Evolutionary conservation across 768 basidiomycete species (phyloP).

Genomic region (Leccinum subtestaceum): DNA sequence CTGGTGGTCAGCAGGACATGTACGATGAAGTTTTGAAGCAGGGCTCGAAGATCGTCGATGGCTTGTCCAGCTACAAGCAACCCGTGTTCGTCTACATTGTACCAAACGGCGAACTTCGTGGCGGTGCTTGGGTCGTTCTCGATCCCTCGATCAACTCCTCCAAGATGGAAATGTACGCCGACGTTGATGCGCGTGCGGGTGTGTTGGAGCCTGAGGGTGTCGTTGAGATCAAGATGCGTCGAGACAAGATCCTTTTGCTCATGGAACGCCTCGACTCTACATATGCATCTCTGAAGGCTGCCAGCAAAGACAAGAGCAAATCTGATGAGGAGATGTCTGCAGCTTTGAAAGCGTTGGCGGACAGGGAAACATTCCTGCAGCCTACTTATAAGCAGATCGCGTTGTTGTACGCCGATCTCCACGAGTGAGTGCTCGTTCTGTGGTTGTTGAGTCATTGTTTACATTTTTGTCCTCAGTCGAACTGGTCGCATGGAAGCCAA

Average conservation of each 20-base stretch:
- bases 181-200: conserved; percentile 93
- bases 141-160: conserved; percentile 96
- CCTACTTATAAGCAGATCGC: conserved; percentile 95
- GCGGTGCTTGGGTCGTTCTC: conserved; percentile 98
- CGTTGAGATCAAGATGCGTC: conserved; percentile 96
- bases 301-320: conserved; percentile 72
- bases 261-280: conserved; percentile 92
- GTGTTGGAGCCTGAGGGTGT: conserved; percentile 97
- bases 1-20: conserved; percentile 99
- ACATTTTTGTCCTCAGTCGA: conserved; percentile 52
- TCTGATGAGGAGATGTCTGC: conserved; percentile 70
- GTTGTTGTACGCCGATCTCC: conserved; percentile 91
- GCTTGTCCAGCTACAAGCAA: conserved; percentile 93
- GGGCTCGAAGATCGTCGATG: conserved; percentile 98
- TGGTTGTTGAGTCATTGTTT: conserved; percentile 1
- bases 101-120: conserved; percentile 97
- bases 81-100: conserved; percentile 98
- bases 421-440: conserved; percentile 65
- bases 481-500: conserved; percentile 97
- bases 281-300: conserved; percentile 78
- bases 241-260: conserved; percentile 82
- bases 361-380: conserved; percentile 75
- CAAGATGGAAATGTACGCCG: conserved; percentile 99
- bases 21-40: conserved; percentile 97
- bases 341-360: conserved; percentile 64